These are phyloP conservation scores for Ascoidea asiatica DNA, from an alignment of 805 yeast species.

Conservation along the genomic window DNA sequence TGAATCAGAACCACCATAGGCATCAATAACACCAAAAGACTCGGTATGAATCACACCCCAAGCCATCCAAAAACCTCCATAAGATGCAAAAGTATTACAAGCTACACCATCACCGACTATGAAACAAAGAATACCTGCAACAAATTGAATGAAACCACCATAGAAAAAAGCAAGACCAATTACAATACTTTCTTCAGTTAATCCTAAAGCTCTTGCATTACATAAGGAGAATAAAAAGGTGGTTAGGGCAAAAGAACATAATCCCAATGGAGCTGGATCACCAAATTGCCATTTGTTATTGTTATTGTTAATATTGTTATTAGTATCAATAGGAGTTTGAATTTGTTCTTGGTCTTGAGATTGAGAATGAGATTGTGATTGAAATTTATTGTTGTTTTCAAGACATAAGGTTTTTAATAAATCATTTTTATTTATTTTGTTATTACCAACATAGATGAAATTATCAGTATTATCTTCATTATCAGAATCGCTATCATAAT, in stretches of 20 bases:
- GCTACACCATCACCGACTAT: conserved; percentile 56
- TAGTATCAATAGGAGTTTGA: too few relatives aligned
- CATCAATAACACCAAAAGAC: conserved; percentile 33
- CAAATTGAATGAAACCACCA: conserved; percentile 46
- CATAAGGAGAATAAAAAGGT: conserved; percentile 44
- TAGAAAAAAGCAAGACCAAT: conserved; percentile 50
- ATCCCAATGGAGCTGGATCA: conserved; percentile 49
- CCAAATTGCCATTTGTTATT: too few relatives aligned
- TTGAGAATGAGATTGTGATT: conserved; percentile 33
- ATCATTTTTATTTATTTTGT: conserved; percentile 32
- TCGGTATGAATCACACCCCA: conserved; percentile 43
- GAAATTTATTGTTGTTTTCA: conserved; percentile 8
- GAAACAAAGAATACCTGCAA: conserved; percentile 66
- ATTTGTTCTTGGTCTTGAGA: conserved; percentile 20
- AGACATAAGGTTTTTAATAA: conserved; percentile 43
- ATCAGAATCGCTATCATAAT: too few relatives aligned
- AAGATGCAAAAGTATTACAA: conserved; percentile 39
- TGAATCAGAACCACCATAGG: too few relatives aligned
- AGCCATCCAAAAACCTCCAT: conserved; percentile 55
- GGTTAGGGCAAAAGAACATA: conserved; percentile 46
- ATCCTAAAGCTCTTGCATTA: conserved; percentile 47
- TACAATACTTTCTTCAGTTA: conserved; percentile 35
- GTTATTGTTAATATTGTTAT: too few relatives aligned
- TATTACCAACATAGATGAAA: too few relatives aligned
- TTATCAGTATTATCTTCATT: too few relatives aligned